Evolutionary conservation across 2,329 filamentous ascomycete genomes (phyloP).

Genomic region (Ophiocordyceps camponoti-saundersi): DNA sequence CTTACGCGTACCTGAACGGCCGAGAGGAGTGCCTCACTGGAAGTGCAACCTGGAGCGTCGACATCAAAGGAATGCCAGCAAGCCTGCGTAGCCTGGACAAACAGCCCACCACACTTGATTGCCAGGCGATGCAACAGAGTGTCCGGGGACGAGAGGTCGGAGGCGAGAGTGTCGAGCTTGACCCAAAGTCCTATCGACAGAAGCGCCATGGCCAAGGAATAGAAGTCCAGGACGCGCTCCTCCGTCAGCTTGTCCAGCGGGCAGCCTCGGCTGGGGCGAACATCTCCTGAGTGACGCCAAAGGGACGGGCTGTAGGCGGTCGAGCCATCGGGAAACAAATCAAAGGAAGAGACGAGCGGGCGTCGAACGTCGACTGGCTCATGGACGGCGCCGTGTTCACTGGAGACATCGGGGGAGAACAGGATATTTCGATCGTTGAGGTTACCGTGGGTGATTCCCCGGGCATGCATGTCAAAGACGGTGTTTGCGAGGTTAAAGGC

Average conservation of each 20-base stretch:
- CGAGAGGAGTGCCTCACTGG: constrained; percentile 33
- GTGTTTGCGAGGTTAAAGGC: constrained; percentile 57
- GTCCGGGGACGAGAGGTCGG: constrained; percentile 25
- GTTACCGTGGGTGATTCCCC: constrained; percentile 54
- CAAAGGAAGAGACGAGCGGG: constrained; percentile 57
- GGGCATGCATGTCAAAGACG: constrained; percentile 55
- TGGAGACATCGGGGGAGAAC: constrained; percentile 35
- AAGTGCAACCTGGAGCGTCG: constrained; percentile 28
- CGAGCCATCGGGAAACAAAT: constrained; percentile 38
- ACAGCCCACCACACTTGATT: constrained; percentile 54
- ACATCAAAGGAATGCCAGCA: constrained; percentile 57
- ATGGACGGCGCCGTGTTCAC: constrained; percentile 21
- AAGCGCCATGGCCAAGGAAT: constrained; percentile 56
- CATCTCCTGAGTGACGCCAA: constrained; percentile 47
- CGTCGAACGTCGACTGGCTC: constrained; percentile 44
- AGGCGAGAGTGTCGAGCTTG: constrained; percentile 37
- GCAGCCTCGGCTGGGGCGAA: constrained; percentile 29
- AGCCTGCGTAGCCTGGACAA: constrained; percentile 56
- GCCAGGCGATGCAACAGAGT: constrained; percentile 45
- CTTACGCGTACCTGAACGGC: constrained; percentile 36
- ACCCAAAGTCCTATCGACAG: constrained; percentile 65
- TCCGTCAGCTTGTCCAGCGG: constrained; percentile 31
- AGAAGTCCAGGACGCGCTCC: constrained; percentile 47
- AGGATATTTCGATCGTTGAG: constrained; percentile 50
- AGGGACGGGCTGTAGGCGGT: constrained; percentile 9